Evolutionary conservation across 2,329 filamentous ascomycete genomes (phyloP), one percentile per base, ranked within the genome.

Genomic region (Sporothrix mexicana): DNA sequence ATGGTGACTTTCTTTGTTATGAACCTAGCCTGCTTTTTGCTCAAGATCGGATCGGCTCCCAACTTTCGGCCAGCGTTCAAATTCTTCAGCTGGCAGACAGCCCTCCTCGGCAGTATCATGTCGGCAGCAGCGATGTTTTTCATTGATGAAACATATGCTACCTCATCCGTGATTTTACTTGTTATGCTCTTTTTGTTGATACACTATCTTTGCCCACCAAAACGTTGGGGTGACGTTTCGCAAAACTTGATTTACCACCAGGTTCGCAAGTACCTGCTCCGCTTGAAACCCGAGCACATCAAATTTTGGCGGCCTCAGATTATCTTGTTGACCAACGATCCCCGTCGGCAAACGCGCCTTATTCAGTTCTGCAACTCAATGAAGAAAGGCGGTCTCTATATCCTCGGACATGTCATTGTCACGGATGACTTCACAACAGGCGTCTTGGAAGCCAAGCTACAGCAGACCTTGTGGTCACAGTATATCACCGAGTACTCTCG

Each of bases 261-360:
- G 82, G 93, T 97, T 15, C 88, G 94, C 74, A 97, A 97, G 78
- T 97, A 97, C 78, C 82, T 97, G 43, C 84, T 97, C 43, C 89
- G 93, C n/a, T 84, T 97, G 43, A 91, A 90, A 68, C 93, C 93
- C 49, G 94, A 97, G 77, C 94, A 97, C 79, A 94, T 97, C 80
- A 97, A 97, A 78, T 97, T 97, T 79, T 97, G 94, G 94, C 87
- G 94, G 69, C 94, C 94, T 0, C 94, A 97, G 76, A 95, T 97
- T 59, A 88, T 97, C 66, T 85, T 97, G 0, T 88, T 97, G 70
- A 89, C 96, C 75, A 96, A 95, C 78, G 89, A 96, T 77, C 92
- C 93, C 3, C 87, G 94, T n/a, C 88, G 87, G 6, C 93, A 96
- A 79, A 94, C 92, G 70, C 91, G 93, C 57, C 86, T 97, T 55